Percentiles rank a stretch among this genome's conserved stretches.
Conservation (phyloP, 2,329 filamentous ascomycete genomes). For the Penicillium brevicompactum region DNA sequence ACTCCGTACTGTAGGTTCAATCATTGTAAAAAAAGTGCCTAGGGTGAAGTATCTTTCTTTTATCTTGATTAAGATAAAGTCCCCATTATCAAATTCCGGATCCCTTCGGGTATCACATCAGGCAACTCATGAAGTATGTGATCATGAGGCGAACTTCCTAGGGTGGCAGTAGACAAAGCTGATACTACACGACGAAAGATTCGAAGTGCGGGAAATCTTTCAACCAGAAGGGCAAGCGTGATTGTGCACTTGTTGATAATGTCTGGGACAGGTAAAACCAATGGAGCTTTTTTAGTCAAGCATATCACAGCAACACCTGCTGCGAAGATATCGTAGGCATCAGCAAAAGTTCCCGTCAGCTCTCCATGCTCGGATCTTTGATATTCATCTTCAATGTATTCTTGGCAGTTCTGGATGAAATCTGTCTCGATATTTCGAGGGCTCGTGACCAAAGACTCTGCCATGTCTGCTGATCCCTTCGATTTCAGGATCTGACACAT, state of each 20-base stretch:
- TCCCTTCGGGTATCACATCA: constrained; percentile 10
- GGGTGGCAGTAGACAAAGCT: constrained; percentile 9
- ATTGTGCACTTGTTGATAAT: constrained; percentile 18
- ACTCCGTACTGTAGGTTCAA: too few relatives aligned
- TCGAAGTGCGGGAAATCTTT: constrained; percentile 15
- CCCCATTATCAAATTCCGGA: constrained; percentile 1
- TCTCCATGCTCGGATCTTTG: constrained; percentile 13
- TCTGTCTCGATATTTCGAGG: constrained; percentile 6
- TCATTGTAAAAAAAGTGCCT: too few relatives aligned
- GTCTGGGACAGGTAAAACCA: background rate
- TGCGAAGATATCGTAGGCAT: constrained; percentile 23
- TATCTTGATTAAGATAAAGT: background rate
- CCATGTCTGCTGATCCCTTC: constrained; percentile 3
- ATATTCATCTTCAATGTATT: constrained; percentile 19
- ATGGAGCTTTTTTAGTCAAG: background rate
- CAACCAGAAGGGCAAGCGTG: constrained; percentile 18
- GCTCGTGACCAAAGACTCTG: constrained; percentile 2
- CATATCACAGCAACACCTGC: constrained; percentile 17
- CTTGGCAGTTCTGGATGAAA: constrained; percentile 7
- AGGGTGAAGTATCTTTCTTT: too few relatives aligned
- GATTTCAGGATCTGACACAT: constrained; percentile 15
- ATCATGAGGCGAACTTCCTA: constrained; percentile 3
- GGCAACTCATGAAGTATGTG: constrained; percentile 12
- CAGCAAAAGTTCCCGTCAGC: constrained; percentile 14
- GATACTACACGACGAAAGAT: constrained; percentile 18